These are phyloP conservation scores for Gossypium raimondii DNA, from an alignment of 345 rosid species.

Conservation along the genomic window DNA sequence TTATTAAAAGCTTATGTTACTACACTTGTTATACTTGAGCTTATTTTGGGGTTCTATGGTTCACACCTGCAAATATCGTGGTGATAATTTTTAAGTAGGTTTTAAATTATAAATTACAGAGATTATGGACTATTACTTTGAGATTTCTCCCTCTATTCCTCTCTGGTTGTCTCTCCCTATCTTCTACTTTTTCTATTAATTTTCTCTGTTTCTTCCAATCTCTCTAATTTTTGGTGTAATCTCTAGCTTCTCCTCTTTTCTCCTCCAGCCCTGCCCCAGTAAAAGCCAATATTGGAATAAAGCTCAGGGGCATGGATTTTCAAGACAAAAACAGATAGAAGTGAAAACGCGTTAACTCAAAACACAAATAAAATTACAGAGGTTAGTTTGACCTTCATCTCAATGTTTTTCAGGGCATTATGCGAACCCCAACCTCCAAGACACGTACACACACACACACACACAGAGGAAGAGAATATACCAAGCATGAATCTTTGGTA, in stretches of 20 bases:
- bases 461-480: conserved; percentile 22
- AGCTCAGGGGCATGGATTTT: too few species aligned
- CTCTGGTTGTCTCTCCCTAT: not conserved
- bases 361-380: too few species aligned
- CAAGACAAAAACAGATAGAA: too few species aligned
- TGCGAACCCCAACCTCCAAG: not conserved
- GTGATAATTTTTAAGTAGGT: not conserved
- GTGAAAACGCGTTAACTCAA: too few species aligned
- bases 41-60: not conserved
- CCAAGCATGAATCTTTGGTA: conserved; percentile 99
- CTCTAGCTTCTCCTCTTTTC: not conserved
- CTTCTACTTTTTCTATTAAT: not conserved
- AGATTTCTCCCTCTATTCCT: not conserved
- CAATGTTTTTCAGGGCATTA: not conserved
- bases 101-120: not conserved
- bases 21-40: not conserved
- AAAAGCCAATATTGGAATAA: not conserved
- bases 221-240: not conserved
- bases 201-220: not conserved
- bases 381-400: too few species aligned
- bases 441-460: not conserved
- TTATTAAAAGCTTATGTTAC: not conserved
- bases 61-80: not conserved
- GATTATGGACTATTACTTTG: not conserved
- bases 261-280: not conserved